Conservation (phyloP, 1,284 basidiomycete species). For the Boletellus deceptivus region DNA sequence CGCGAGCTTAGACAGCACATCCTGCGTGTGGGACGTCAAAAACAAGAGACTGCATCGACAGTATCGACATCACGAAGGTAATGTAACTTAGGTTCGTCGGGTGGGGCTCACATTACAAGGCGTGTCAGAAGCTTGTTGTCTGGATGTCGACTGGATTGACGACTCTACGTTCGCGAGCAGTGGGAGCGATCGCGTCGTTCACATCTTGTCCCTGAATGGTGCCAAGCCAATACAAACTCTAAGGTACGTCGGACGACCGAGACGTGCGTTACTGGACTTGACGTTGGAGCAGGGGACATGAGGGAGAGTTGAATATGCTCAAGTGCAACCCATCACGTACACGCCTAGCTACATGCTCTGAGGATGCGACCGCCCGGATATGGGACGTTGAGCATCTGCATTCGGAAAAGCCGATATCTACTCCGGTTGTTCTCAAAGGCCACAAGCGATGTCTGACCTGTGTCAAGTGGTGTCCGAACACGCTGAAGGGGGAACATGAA, state of each 20-base stretch:
- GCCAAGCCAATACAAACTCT: constrained; percentile 54
- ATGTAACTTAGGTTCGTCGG: constrained; percentile 14
- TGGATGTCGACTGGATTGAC: constrained; percentile 80
- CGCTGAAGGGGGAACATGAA: constrained; percentile 46
- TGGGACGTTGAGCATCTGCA: constrained; percentile 55
- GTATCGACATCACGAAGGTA: constrained; percentile 66
- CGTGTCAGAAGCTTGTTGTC: constrained; percentile 55
- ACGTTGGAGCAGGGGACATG: constrained; percentile 57
- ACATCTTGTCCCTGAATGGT: constrained; percentile 55
- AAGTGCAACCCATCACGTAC: constrained; percentile 65
- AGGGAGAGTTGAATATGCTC: constrained; percentile 76
- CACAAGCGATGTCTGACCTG: constrained; percentile 67
- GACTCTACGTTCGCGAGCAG: constrained; percentile 71
- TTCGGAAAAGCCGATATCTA: constrained; percentile 23
- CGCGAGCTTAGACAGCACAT: constrained; percentile 71
- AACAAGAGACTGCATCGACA: constrained; percentile 59
- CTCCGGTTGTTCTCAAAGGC: constrained; percentile 52
- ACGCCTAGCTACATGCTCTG: constrained; percentile 74
- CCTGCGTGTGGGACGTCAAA: constrained; percentile 76
- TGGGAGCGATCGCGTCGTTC: constrained; percentile 66
- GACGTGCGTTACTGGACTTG: constrained; percentile 1
- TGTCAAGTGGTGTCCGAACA: constrained; percentile 69
- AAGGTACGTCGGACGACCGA: constrained; percentile 40
- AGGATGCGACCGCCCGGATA: constrained; percentile 74
- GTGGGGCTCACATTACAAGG: constrained; percentile 12